Evolutionary conservation across 495 filamentous ascomycete species (phyloP), one percentile per base, ranked within the genome.

Genomic region (Daldinia grandis): DNA sequence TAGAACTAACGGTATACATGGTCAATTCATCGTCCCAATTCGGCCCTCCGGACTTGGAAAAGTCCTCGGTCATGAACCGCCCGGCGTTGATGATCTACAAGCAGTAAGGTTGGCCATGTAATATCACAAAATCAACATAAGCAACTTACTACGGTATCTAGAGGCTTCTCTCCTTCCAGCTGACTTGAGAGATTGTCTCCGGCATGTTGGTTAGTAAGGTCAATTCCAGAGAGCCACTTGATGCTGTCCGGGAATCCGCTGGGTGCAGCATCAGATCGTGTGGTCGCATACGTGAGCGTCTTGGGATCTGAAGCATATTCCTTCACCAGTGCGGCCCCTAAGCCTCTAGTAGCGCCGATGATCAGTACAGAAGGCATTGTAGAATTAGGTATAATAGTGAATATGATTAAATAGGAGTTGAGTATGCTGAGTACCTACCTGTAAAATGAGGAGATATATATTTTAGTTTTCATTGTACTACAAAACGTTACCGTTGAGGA

Each of bases 1-100:
- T 85, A 0, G 90, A 83, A 17, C 83, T 88, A 0, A 84, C 91
- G 31, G 88, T 90, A 75, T 93, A 93, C 89, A 92, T 93, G 31
- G 80, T 82, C 21, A 91, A 76, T 72, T 92, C 79, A 27, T 88
- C 87, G 15, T 88, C 86, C 83, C 85, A 92, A 62, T 90, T 83
- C 3, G 89, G 89, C 1, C 81, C 81, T 38, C 87, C 85, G 50
- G 88, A 85, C 21, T 59, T 17, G 37, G 84, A 81, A n/a, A 79
- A 72, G 64, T 76, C 74, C 64, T 93, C 91, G 5, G 83, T 86
- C 51, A 81, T 86, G 71, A 93, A 92, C 74, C 89, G 90, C 14
- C 89, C 89, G 0, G 90, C 90, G 4, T 85, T 87, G 74, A 92
- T 87, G 58, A 92, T 87, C 69, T 83, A 57, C 33, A 24, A 21